Percentiles rank a stretch among this genome's conserved stretches.
Conservation (phyloP, 2,329 filamentous ascomycete species). For the Fusarium zealandicum region DNA sequence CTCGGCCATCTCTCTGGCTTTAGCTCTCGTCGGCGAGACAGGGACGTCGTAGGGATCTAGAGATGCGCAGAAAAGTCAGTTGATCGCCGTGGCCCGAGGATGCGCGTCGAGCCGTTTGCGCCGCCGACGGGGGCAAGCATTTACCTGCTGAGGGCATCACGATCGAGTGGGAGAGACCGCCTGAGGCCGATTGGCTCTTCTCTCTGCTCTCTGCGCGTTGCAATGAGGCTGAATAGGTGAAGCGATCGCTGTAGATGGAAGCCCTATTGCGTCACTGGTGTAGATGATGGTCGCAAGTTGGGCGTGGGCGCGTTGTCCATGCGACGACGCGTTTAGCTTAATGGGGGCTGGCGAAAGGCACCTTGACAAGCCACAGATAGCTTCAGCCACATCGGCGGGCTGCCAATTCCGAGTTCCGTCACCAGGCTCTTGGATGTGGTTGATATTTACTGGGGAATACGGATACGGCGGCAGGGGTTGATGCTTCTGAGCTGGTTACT, state of each 20-base stretch:
- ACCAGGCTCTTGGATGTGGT: too few relatives aligned
- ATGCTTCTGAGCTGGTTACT: too few relatives aligned
- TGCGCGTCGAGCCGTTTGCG: background rate
- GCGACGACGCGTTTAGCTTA: conserved; percentile 32
- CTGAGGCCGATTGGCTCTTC: conserved; percentile 4
- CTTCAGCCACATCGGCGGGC: conserved; percentile 17
- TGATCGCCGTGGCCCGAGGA: background rate
- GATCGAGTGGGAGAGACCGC: background rate
- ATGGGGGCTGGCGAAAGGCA: conserved; percentile 11
- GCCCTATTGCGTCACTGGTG: conserved; percentile 35
- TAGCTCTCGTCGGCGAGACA: conserved; percentile 24
- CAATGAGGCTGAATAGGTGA: background rate
- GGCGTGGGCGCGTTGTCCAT: conserved; percentile 27
- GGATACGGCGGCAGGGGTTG: too few relatives aligned
- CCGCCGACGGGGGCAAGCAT: background rate
- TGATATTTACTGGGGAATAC: too few relatives aligned
- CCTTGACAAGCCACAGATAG: background rate
- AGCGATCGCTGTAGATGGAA: background rate
- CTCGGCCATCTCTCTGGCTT: conserved; percentile 15
- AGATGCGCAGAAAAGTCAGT: background rate
- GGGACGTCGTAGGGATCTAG: conserved; percentile 40
- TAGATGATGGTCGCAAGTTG: conserved; percentile 36
- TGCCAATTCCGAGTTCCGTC: too few relatives aligned
- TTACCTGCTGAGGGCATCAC: conserved; percentile 30
- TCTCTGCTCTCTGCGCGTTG: background rate